These are phyloP conservation scores for Epichloe sibirici DNA, from an alignment of 2,329 filamentous ascomycete genomes.

Conservation along the genomic window DNA sequence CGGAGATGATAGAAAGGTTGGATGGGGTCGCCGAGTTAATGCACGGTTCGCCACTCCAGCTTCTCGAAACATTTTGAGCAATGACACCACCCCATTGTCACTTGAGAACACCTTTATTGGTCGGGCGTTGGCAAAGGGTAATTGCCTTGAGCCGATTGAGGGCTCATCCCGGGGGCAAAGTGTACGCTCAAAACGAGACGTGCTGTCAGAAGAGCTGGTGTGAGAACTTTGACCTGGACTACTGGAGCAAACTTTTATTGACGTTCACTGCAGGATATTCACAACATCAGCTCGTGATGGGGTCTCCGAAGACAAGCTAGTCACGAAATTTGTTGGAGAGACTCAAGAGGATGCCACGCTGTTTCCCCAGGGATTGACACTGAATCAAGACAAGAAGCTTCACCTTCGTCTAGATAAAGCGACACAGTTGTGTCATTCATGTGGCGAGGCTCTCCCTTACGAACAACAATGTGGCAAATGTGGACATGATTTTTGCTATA, in stretches of 20 bases:
- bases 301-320: slow-evolving; percentile 3
- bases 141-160: slow-evolving; percentile 1
- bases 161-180: slow-evolving; percentile 1
- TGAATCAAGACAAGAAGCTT: slow-evolving; percentile 18
- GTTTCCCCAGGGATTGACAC: slow-evolving; percentile 34
- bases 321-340: slow-evolving; percentile 22
- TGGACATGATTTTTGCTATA: slow-evolving; percentile 37
- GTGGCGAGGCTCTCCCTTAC: slow-evolving; percentile 27
- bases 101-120: slow-evolving; percentile 5
- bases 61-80: slow-evolving; percentile 11
- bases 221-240: background rate
- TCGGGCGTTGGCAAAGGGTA: slow-evolving; percentile 4
- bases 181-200: background rate
- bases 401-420: slow-evolving; percentile 12
- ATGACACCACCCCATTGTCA: background rate
- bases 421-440: slow-evolving; percentile 36
- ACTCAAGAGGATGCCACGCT: slow-evolving; percentile 19
- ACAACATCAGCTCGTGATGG: background rate
- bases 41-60: slow-evolving; percentile 14
- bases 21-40: slow-evolving; percentile 16
- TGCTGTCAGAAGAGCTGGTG: background rate
- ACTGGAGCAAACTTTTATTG: background rate
- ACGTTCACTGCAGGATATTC: background rate
- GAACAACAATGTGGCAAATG: slow-evolving; percentile 33
- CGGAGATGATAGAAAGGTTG: slow-evolving; percentile 15